Base-by-base conservation (phyloP, 495 filamentous ascomycete genomes). In the Aspergillus hancockii region DNA sequence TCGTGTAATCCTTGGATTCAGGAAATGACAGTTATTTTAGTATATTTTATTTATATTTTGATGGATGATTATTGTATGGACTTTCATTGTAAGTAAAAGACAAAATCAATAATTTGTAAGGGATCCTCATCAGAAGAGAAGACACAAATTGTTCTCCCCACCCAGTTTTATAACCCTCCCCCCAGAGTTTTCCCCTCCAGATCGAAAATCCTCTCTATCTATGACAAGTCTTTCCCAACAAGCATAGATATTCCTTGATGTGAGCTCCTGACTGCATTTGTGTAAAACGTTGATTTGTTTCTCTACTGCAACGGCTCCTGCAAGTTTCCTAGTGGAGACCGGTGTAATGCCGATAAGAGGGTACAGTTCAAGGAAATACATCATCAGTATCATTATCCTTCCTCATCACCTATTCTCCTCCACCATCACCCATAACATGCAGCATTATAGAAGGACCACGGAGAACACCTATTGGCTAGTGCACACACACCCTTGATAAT, bases 201-300 rank as follows among this genome's bases (percentile, higher is more conserved):
- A 41, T 41, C 38, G 38, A 41, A 41, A 41, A 41, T 41, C 14
- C 38, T 41, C 38, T 41, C 38, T 38, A 38, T 38, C 34, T 41
- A 41, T 41, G 38, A 41, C 38, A 41, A 41, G 38, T 41, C 38
- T n/a, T 41, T 18, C 38, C 32, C 32, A 36, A 9, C 4, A 14
- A 36, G 32, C 9, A 36, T 9, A 36, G 32, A 53, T 52, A 36
- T 54, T 54, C 50, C 41, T 57, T 57, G 49, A 43, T 40, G 28
- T 31, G 34, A 41, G 38, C 40, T 43, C 52, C 49, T 54, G 50
- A 36, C 54, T 62, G 62, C 65, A 64, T 57, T 67, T 73, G 71
- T 74, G 71, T 76, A 72, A 66, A 67, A 65, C 60, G 63, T 64
- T 74, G 71, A 76, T 76, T 74, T 74, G 73, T 66, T 63, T 45